phyloP scores from a whole-genome alignment of 2,329 filamentous ascomycete species.

The Colletotrichum cereale region DNA sequence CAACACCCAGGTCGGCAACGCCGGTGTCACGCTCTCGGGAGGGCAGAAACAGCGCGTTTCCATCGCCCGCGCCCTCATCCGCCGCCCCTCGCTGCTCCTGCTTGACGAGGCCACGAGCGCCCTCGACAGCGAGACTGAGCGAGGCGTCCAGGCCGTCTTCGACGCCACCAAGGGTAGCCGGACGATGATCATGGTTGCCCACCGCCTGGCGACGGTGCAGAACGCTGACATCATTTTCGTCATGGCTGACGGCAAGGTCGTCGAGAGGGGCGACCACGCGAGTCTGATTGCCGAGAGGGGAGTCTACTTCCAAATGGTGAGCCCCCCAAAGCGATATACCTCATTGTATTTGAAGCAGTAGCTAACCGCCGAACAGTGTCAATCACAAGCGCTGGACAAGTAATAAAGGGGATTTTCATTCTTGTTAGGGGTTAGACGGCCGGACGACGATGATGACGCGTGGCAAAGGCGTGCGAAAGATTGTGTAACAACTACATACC shows the following conservation, averaged over 20 bases:
- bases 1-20: constrained; percentile 40
- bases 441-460: background rate
- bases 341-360: background rate
- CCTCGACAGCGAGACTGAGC: constrained; percentile 38
- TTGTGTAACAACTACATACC: constrained; percentile 24
- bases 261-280: constrained; percentile 48
- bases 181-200: constrained; percentile 53
- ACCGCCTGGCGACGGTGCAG: constrained; percentile 57
- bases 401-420: constrained; percentile 10
- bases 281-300: constrained; percentile 31
- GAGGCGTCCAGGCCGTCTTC: constrained; percentile 35
- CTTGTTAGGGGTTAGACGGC: background rate
- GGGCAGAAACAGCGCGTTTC: constrained; percentile 69
- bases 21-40: constrained; percentile 55
- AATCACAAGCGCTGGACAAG: constrained; percentile 40
- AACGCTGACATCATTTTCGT: constrained; percentile 60
- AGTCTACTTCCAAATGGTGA: constrained; percentile 38
- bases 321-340: background rate
- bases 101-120: constrained; percentile 37
- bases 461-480: constrained; percentile 20
- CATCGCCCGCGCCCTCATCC: constrained; percentile 50
- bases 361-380: constrained; percentile 25
- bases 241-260: constrained; percentile 55
- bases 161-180: constrained; percentile 34
- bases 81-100: constrained; percentile 23